Conservation (phyloP, 495 filamentous ascomycete genomes). For the Chaetomium tenue region DNA sequence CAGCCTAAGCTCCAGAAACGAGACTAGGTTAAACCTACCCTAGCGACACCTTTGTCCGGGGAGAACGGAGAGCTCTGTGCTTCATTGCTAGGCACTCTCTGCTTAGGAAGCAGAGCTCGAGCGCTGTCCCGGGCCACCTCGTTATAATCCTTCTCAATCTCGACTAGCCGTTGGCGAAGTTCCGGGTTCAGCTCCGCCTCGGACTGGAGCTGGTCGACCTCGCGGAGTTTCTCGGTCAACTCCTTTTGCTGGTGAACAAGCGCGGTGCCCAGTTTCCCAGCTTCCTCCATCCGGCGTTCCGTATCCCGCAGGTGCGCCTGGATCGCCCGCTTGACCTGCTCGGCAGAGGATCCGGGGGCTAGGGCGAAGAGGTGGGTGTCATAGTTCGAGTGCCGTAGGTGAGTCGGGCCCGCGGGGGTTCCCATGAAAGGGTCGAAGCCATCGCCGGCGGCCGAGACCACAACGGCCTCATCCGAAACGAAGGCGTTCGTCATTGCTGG, state of each 20-base stretch:
- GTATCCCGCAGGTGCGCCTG: slow-evolving; percentile 91
- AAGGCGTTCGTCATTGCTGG: slow-evolving; percentile 37
- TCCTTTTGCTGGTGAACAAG: slow-evolving; percentile 81
- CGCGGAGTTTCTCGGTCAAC: slow-evolving; percentile 74
- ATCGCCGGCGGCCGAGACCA: slow-evolving; percentile 34
- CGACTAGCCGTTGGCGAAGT: slow-evolving; percentile 74
- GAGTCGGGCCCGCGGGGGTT: slow-evolving; percentile 46
- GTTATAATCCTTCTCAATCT: slow-evolving; percentile 91
- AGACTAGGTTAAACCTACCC: slow-evolving; percentile 41
- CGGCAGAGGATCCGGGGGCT: slow-evolving; percentile 73
- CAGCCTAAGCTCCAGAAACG: slow-evolving; percentile 21
- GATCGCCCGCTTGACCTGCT: slow-evolving; percentile 81
- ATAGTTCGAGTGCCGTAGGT: slow-evolving; percentile 74
- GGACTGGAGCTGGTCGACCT: slow-evolving; percentile 75
- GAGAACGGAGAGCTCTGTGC: slow-evolving; percentile 64
- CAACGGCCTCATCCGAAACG: slow-evolving; percentile 33
- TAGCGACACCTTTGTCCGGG: slow-evolving; percentile 52
- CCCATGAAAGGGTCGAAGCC: slow-evolving; percentile 53
- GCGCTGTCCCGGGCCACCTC: slow-evolving; percentile 89
- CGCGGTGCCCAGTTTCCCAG: slow-evolving; percentile 79
- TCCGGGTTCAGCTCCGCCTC: slow-evolving; percentile 83
- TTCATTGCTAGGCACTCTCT: slow-evolving; percentile 66
- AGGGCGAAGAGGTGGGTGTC: slow-evolving; percentile 75
- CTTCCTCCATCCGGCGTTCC: slow-evolving; percentile 83
- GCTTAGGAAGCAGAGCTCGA: slow-evolving; percentile 83